Evolutionary conservation across 2,329 filamentous ascomycete species (phyloP).

Genomic region (Xylaria sp.): DNA sequence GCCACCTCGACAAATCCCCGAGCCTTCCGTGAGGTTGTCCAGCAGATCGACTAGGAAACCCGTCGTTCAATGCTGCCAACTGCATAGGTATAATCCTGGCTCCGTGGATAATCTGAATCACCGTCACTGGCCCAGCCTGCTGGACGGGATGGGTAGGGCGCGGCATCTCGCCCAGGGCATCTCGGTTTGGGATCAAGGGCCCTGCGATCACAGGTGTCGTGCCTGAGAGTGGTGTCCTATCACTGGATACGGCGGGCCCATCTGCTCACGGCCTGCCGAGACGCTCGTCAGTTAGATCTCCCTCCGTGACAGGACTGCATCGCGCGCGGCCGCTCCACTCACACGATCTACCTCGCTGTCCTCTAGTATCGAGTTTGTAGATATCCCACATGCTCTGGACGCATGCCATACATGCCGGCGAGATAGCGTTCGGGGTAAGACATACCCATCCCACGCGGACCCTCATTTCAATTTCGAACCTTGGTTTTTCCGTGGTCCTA

Average conservation of each 20-base stretch:
- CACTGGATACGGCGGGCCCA: neutral
- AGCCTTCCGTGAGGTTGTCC: constrained; percentile 8
- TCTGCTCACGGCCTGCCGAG: constrained; percentile 12
- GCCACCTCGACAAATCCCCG: constrained; percentile 21
- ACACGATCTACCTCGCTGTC: constrained; percentile 17
- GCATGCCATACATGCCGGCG: constrained; percentile 21
- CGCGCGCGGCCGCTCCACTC: constrained; percentile 20
- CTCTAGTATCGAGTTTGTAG: constrained; percentile 26
- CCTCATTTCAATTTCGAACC: constrained; percentile 19
- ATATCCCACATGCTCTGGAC: constrained; percentile 27
- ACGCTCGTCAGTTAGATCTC: constrained; percentile 11
- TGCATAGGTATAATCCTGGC: constrained; percentile 6
- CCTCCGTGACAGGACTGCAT: constrained; percentile 25
- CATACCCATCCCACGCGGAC: constrained; percentile 25
- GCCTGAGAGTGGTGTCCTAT: neutral
- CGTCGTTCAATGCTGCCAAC: constrained; percentile 4
- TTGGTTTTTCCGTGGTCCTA: constrained; percentile 17
- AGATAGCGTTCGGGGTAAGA: constrained; percentile 24
- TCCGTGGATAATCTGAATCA: neutral
- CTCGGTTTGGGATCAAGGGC: neutral
- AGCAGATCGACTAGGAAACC: constrained; percentile 5
- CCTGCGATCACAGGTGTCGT: neutral
- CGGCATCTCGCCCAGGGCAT: neutral
- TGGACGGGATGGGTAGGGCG: neutral
- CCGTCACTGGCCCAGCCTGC: neutral